phyloP scores from a whole-genome alignment of 805 yeast species.

The Nakazawaea sp. region DNA sequence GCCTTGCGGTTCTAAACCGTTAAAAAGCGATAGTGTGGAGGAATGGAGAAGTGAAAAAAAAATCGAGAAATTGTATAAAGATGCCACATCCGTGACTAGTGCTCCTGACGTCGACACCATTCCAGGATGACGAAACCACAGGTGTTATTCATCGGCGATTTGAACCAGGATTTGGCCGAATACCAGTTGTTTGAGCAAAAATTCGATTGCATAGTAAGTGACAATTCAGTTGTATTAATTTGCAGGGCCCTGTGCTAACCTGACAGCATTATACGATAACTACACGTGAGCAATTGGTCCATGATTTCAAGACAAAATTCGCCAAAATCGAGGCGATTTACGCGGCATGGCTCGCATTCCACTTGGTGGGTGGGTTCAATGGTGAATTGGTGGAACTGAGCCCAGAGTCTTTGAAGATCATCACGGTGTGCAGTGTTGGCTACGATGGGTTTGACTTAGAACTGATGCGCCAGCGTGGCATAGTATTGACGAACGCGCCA shows the following conservation, averaged over 20 bases:
- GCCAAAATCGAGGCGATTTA: conserved; percentile 38
- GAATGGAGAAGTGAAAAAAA: too few relatives aligned
- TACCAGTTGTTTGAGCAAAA: conserved; percentile 34
- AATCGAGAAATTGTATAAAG: too few relatives aligned
- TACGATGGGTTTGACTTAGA: conserved; percentile 35
- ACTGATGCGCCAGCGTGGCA: conserved; percentile 28
- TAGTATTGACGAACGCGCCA: conserved; percentile 25
- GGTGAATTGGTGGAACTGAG: conserved; percentile 30
- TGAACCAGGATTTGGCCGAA: conserved; percentile 39
- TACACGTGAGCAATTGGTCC: conserved; percentile 30
- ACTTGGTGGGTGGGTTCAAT: conserved; percentile 35
- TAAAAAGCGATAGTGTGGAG: too few relatives aligned
- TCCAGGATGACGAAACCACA: conserved; percentile 20
- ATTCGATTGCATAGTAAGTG: conserved; percentile 12
- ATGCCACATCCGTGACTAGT: too few relatives aligned
- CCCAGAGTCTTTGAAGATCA: conserved; percentile 36
- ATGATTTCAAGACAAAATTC: conserved; percentile 30
- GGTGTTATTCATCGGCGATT: conserved; percentile 44
- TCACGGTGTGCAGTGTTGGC: conserved; percentile 52
- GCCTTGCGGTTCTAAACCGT: too few relatives aligned
- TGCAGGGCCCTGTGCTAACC: too few relatives aligned
- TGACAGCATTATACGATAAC: conserved; percentile 28
- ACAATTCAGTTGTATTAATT: too few relatives aligned
- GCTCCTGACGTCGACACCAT: background rate
- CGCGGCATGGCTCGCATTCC: conserved; percentile 45